Base-by-base conservation (phyloP, 1,284 basidiomycete genomes). In the Hemileia vastatrix region DNA sequence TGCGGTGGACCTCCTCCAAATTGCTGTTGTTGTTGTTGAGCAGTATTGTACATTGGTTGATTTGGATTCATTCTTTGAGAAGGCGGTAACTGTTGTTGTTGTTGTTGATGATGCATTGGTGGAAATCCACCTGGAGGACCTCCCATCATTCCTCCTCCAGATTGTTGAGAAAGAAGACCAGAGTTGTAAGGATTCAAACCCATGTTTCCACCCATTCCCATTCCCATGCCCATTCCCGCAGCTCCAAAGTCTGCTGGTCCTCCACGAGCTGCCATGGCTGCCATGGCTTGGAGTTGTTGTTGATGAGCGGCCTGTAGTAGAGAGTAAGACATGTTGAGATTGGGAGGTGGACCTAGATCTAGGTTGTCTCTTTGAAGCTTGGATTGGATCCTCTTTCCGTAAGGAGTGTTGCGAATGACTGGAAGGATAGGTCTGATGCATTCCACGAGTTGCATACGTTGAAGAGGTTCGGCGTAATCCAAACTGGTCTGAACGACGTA, bases 351-450 rank as follows among this genome's bases (percentile, higher is more conserved):
- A 24, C 33, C 66, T 21, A 71, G 62, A 43, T 66, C 61, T 32
- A 63, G 27, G 31, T 63, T 65, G 63, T 67, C 67, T 24, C 66
- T 58, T 54, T 94, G 90, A 61, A 96, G 80, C 79, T 95, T 95
- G 80, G 90, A 92, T 78, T 95, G 92, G 71, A 96, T 96, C 57
- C 93, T 86, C 80, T 96, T 96, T 71, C 92, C 92, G 72, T 96
- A 96, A 2, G 92, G 92, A 3, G 92, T 96, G 79, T 95, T 96
- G 72, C 92, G 87, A 74, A 96, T 95, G 67, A 95, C 82, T 2
- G 71, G 92, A 27, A 96, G 82, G 65, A 95, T 91, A n/a, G 93
- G 93, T 59, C 92, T 86, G 75, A 96, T 96, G 70, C 89, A 89
- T 74, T 95, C 91, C 33, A 96, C 89, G 47, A 96, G 84, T 68